Conservation (phyloP, 305 asterid species). For the Fraxinus greggii region DNA sequence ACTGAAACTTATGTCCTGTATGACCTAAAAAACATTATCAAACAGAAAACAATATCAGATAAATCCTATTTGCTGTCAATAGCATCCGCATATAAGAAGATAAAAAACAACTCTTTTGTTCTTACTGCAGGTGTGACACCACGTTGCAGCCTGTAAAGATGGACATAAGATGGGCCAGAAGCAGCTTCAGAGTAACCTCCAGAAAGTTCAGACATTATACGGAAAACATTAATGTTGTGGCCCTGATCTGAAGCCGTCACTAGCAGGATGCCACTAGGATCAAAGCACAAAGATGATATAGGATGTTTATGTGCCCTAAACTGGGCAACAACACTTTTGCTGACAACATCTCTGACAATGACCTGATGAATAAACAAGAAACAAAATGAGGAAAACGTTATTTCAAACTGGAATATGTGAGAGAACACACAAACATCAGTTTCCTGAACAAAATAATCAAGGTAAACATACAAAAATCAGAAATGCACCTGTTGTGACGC, state of each 20-base stretch:
- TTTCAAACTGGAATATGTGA: conserved; percentile 11
- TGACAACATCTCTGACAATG: conserved; percentile 75
- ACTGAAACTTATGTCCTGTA: conserved; percentile 92
- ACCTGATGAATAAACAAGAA: conserved; percentile 48
- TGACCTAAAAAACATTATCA: conserved; percentile 54
- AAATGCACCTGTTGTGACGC: conserved; percentile 19
- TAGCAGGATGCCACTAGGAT: conserved; percentile 79
- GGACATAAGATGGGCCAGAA: conserved; percentile 58
- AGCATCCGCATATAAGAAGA: background rate
- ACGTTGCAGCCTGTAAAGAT: conserved; percentile 85
- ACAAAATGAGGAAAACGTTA: background rate
- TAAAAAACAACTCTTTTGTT: background rate
- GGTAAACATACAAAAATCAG: background rate
- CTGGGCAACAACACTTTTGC: conserved; percentile 69
- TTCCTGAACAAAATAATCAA: background rate
- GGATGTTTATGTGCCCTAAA: conserved; percentile 94
- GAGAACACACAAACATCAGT: conserved; percentile 17
- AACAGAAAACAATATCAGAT: background rate
- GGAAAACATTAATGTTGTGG: conserved; percentile 85
- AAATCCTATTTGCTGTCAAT: background rate
- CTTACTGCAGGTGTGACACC: conserved; percentile 93
- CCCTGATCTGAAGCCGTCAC: conserved; percentile 96
- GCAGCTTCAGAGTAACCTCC: conserved; percentile 36
- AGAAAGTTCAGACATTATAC: conserved; percentile 54
- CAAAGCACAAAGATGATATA: conserved; percentile 79